A percentile compares a stretch with the other conserved stretches of the same genome.
Evolutionary conservation across 345 rosid genomes (phyloP).

Genomic region (Boechera stricta): DNA sequence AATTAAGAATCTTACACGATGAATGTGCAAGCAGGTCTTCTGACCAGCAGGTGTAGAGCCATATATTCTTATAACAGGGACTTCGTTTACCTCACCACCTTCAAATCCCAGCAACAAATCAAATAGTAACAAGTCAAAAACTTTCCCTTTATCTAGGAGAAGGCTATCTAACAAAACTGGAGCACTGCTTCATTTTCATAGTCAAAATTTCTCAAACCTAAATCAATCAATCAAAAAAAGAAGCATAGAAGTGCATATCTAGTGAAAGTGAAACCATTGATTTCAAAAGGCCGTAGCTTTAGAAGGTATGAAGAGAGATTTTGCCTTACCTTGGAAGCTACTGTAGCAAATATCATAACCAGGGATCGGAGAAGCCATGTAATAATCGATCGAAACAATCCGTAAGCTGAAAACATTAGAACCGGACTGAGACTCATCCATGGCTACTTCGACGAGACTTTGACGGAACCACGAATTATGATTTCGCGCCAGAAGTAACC

Average conservation of each 20-base stretch:
- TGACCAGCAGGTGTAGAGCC: conserved; percentile 95
- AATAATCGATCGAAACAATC: conserved; percentile 81
- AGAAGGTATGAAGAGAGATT: not conserved
- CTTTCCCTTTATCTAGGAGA: conserved; percentile 11
- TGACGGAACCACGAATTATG: not conserved
- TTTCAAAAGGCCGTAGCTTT: not conserved
- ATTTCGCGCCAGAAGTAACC: conserved; percentile 26
- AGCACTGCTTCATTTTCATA: not conserved
- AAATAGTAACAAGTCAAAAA: not conserved
- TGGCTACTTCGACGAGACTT: conserved; percentile 28
- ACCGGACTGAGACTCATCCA: conserved; percentile 58
- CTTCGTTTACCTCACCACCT: conserved; percentile 87
- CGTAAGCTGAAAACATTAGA: conserved; percentile 73
- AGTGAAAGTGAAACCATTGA: not conserved
- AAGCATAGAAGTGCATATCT: too few relatives aligned
- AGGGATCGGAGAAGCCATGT: conserved; percentile 85
- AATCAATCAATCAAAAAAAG: not conserved
- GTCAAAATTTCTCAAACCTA: not conserved
- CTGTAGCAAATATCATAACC: conserved; percentile 75
- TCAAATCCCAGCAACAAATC: conserved; percentile 23
- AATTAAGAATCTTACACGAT: conserved; percentile 55
- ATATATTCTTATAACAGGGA: conserved; percentile 84
- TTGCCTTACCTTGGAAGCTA: conserved; percentile 70
- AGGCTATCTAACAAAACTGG: not conserved
- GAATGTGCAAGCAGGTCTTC: conserved; percentile 94